Evolutionary conservation across 2,329 filamentous ascomycete species (phyloP).

Genomic region (Fusarium sp.): DNA sequence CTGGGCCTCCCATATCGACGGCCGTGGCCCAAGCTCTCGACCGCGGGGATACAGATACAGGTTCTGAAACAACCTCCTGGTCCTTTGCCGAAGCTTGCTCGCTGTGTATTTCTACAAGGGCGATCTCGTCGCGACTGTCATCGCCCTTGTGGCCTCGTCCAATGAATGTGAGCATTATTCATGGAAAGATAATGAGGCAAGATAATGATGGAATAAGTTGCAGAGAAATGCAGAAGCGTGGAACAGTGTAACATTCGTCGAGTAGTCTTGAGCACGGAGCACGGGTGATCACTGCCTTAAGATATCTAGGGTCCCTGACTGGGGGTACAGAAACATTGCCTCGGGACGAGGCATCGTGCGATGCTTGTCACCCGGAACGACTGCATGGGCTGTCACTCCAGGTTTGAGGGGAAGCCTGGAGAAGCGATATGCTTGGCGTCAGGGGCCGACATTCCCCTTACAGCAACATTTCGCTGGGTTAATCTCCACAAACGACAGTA

Average conservation of each 20-base stretch:
- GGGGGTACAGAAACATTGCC: neutral
- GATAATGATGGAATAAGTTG: neutral
- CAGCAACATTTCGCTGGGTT: neutral
- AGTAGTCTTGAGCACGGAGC: neutral
- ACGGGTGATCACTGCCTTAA: conserved; percentile 7
- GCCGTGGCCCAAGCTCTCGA: neutral
- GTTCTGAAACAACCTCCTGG: neutral
- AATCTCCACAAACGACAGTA: neutral
- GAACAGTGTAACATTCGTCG: neutral
- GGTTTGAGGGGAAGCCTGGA: neutral
- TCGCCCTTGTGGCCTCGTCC: neutral
- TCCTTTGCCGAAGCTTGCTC: neutral
- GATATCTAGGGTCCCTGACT: neutral
- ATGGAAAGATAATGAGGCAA: neutral
- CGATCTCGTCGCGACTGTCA: conserved; percentile 8
- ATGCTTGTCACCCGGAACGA: neutral
- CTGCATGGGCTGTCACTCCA: neutral
- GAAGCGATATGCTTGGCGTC: neutral
- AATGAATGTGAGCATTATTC: conserved; percentile 6
- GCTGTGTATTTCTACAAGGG: conserved; percentile 5
- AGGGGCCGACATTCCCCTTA: neutral
- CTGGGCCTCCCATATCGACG: neutral
- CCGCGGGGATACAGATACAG: neutral
- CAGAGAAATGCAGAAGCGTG: neutral
- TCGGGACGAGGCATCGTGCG: neutral